Evolutionary conservation across 345 rosid genomes (phyloP).

Genomic region (Combretum micranthum): DNA sequence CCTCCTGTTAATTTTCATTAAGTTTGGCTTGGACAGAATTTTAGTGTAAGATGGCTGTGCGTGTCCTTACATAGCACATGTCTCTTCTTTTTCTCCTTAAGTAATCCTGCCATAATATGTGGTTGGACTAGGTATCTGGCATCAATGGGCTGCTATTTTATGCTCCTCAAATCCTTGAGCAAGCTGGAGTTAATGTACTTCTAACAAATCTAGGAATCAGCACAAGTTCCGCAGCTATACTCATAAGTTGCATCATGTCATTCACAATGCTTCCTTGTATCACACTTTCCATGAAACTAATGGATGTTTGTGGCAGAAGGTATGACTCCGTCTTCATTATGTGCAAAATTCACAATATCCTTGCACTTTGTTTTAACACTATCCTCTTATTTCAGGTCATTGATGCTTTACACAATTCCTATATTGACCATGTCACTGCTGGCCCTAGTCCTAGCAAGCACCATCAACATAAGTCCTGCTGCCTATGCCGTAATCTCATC

Average conservation of each 20-base stretch:
- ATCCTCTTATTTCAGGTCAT: constrained; percentile 18
- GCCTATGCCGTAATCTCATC: no score
- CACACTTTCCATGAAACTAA: constrained; percentile 29
- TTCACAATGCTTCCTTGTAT: no score
- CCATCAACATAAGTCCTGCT: constrained; percentile 10
- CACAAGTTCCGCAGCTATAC: constrained; percentile 30
- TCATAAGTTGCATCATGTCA: constrained; percentile 24
- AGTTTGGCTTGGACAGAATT: no score
- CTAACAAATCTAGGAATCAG: constrained; percentile 25
- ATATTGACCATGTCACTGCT: constrained; percentile 19
- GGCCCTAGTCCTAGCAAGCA: constrained; percentile 17
- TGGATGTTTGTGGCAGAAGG: constrained; percentile 42
- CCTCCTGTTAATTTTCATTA: no score
- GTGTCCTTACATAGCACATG: no score
- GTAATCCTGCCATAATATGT: not conserved
- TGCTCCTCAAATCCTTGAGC: no score
- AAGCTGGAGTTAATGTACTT: no score
- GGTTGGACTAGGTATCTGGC: constrained; percentile 10
- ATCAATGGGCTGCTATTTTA: no score
- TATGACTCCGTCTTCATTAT: constrained; percentile 1
- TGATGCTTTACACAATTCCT: constrained; percentile 31
- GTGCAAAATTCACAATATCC: no score
- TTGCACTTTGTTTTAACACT: no score
- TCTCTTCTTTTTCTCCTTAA: no score
- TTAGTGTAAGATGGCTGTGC: no score